Base-by-base conservation (phyloP, 495 filamentous ascomycete species). In the Hypoxylon lienhwacheense region DNA sequence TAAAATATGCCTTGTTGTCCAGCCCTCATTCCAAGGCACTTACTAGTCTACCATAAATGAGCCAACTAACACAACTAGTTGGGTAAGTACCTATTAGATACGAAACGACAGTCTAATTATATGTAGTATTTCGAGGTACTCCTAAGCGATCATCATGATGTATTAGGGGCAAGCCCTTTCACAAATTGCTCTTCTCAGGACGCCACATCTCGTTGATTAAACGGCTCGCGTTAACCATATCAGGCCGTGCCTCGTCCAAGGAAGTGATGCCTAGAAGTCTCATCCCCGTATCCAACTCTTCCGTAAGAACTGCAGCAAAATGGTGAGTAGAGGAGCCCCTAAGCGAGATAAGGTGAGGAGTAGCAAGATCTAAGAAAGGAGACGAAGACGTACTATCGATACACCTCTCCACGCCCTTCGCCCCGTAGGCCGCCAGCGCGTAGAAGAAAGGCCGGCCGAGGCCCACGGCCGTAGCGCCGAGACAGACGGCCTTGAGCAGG, bases 361-460 rank as follows among this genome's bases (percentile, higher is more conserved):
- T n/a, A n/a, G n/a, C n/a, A n/a, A n/a, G n/a, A n/a, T n/a, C n/a
- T n/a, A n/a, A n/a, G n/a, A n/a, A n/a, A n/a, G n/a, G n/a, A n/a
- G n/a, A n/a, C n/a, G n/a, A n/a, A n/a, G 17, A 65, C 66, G 29
- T 50, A 69, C 66, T 64, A 43, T 69, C 67, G 31, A 58, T 39
- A 37, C 62, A 65, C 31, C 60, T 45, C 16, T 89, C 81, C n/a
- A 93, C 88, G 34, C 90, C 90, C 6, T 81, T 75, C 37, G 86
- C 73, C 0, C 90, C 90, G 66, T 95, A 95, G 4, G 90, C 78
- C 22, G 79, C 85, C 83, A 95, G 91, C 22, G 90, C 90, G 64
- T 83, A 95, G 55, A 93, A 71, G 75, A 95, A 93, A 1, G 90
- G 90, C 11, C 90, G 74, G 0, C 90, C 90, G 51, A 95, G 89